Conservation (phyloP, 2,329 filamentous ascomycete species). For the Fusarium concolor region DNA sequence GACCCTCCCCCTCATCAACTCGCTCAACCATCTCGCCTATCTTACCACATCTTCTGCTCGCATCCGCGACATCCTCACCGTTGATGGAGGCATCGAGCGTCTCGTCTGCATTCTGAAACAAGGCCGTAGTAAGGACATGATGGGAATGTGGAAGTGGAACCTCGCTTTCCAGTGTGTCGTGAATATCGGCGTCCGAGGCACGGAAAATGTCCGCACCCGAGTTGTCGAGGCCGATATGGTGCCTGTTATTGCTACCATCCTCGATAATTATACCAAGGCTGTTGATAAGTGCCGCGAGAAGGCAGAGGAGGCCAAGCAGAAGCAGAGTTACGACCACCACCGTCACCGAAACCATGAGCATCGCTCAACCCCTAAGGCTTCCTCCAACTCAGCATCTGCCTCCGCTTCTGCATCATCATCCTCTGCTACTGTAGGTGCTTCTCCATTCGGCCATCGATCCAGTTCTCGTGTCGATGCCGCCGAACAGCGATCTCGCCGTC, state of each 20-base stretch:
- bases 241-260: slow-evolving; percentile 95
- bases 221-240: slow-evolving; percentile 99
- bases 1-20: slow-evolving; percentile 97
- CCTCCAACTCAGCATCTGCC: slow-evolving; percentile 49
- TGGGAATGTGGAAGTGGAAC: slow-evolving; percentile 99
- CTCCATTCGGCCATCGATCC: slow-evolving; percentile 64
- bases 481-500: slow-evolving; percentile 75
- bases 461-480: slow-evolving; percentile 64
- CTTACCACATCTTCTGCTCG: slow-evolving; percentile 97
- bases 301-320: slow-evolving; percentile 83
- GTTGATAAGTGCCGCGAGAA: slow-evolving; percentile 91
- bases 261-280: slow-evolving; percentile 98
- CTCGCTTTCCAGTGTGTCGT: slow-evolving; percentile 98
- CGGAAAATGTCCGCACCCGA: slow-evolving; percentile 90
- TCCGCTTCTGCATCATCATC: slow-evolving; percentile 52
- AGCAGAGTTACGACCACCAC: slow-evolving; percentile 67
- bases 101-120: slow-evolving; percentile 98
- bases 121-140: slow-evolving; percentile 95
- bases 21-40: slow-evolving; percentile 97
- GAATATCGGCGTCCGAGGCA: slow-evolving; percentile 96
- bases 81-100: slow-evolving; percentile 97
- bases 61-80: slow-evolving; percentile 96
- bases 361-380: slow-evolving; percentile 59
- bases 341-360: slow-evolving; percentile 64
- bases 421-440: slow-evolving; percentile 22